phyloP scores from a whole-genome alignment of 108 stramenopile genomes.

The Cafeteria roenbergensis region DNA sequence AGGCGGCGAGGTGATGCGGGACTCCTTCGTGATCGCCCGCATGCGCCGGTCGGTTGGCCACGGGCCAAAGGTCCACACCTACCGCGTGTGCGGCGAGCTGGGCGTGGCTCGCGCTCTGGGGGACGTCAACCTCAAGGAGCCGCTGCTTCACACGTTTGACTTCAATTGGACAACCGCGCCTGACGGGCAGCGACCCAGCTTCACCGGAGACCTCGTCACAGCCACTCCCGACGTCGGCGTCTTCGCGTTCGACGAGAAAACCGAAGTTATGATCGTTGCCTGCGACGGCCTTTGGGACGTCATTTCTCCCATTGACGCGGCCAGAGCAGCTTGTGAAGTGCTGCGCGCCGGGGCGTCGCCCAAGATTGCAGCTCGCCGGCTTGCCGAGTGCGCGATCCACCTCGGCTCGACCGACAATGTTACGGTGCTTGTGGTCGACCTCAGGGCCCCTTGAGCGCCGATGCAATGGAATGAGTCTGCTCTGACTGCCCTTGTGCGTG shows the following conservation, averaged over 20 bases:
- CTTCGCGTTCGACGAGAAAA: neutral
- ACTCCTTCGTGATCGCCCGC: neutral
- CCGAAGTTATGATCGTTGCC: conserved; percentile 7
- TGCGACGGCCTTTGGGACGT: conserved; percentile 22
- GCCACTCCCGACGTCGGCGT: conserved; percentile 5
- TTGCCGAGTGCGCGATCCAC: conserved; percentile 10
- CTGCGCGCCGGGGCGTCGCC: conserved; percentile 5
- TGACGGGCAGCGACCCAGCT: neutral
- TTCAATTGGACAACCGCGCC: conserved; percentile 5
- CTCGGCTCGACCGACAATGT: conserved; percentile 16
- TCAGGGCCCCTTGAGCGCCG: too few species aligned
- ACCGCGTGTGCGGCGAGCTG: conserved; percentile 17
- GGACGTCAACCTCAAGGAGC: conserved; percentile 13
- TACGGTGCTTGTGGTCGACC: conserved; percentile 13
- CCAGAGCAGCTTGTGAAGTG: neutral
- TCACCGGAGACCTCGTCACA: conserved; percentile 10
- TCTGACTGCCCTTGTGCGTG: too few species aligned
- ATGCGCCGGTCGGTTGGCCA: too few species aligned
- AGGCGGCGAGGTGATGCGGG: conserved; percentile 6
- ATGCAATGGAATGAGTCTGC: too few species aligned
- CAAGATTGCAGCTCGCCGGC: neutral
- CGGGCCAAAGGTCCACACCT: neutral
- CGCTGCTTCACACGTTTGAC: neutral
- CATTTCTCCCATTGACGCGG: conserved; percentile 7
- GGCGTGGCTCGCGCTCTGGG: conserved; percentile 16